Evolutionary conservation across 768 basidiomycete genomes (phyloP).

Genomic region (Trametes meyenii): DNA sequence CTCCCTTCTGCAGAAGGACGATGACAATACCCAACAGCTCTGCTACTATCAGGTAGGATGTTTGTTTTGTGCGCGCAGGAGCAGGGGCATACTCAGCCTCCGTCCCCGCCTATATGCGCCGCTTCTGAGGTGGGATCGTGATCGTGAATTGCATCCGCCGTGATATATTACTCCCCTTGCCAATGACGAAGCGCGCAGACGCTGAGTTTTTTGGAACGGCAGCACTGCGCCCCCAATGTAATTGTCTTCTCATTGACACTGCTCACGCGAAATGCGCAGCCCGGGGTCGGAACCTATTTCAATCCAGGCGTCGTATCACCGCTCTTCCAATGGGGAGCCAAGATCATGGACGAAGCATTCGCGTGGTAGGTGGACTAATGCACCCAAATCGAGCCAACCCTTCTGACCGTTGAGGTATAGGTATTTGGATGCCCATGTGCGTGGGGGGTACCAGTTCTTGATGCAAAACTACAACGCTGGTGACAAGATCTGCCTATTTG

Average conservation of each 20-base stretch:
- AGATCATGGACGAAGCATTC: slow-evolving; percentile 65
- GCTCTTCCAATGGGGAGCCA: slow-evolving; percentile 57
- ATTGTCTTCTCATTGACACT: too few relatives aligned
- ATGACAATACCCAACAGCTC: slow-evolving; percentile 47
- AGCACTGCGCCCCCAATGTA: too few relatives aligned
- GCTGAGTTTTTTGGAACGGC: neutral
- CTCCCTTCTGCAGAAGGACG: slow-evolving; percentile 63
- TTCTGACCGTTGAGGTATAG: slow-evolving; percentile 36
- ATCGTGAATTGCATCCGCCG: neutral
- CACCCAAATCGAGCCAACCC: neutral
- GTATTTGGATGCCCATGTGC: slow-evolving; percentile 72
- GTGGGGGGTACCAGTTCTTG: slow-evolving; percentile 74
- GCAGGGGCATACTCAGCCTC: too few relatives aligned
- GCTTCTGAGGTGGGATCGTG: neutral
- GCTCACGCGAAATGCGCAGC: slow-evolving; percentile 30
- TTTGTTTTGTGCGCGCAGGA: neutral
- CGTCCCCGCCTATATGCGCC: too few relatives aligned
- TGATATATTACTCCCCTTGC: too few relatives aligned
- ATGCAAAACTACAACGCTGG: slow-evolving; percentile 79
- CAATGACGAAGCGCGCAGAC: too few relatives aligned
- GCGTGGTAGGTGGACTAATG: slow-evolving; percentile 56
- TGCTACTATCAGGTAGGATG: slow-evolving; percentile 69
- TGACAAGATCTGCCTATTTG: slow-evolving; percentile 76
- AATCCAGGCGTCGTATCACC: slow-evolving; percentile 70
- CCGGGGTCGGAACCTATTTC: slow-evolving; percentile 54